A percentile compares a stretch with the other conserved stretches of the same genome.
Evolutionary conservation across 495 filamentous ascomycete genomes (phyloP).

Genomic region (Aspergillus baeticus): DNA sequence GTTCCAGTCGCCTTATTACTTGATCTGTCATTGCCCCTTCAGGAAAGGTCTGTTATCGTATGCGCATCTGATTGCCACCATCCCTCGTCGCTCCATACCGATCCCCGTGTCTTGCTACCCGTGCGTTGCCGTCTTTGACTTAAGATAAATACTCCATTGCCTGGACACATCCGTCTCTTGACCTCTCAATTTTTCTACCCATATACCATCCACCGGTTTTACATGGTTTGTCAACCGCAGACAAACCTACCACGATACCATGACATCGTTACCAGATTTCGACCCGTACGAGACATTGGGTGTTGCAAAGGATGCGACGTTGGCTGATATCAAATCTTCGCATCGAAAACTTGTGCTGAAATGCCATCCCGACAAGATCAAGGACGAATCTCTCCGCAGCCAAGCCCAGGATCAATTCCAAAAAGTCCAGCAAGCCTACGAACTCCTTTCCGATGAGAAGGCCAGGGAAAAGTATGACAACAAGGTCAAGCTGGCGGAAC

Average conservation of each 20-base stretch:
- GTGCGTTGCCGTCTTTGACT: conserved; percentile 8
- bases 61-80: conserved; percentile 11
- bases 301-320: conserved; percentile 69
- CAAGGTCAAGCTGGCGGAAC: conserved; percentile 60
- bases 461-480: conserved; percentile 76
- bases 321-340: conserved; percentile 71
- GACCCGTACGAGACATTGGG: conserved; percentile 86
- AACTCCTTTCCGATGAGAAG: conserved; percentile 78
- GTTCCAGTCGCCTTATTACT: not conserved
- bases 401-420: conserved; percentile 85
- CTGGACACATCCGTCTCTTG: not conserved
- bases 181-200: conserved; percentile 1
- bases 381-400: conserved; percentile 65
- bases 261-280: conserved; percentile 62
- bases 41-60: conserved; percentile 2
- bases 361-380: conserved; percentile 93
- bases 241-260: conserved; percentile 29
- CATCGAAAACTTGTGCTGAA: conserved; percentile 92
- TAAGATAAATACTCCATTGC: conserved; percentile 4
- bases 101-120: not conserved
- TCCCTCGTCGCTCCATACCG: conserved; percentile 5
- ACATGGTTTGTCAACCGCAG: conserved; percentile 11
- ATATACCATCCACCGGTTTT: conserved; percentile 11
- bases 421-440: conserved; percentile 89
- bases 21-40: not conserved